Evolutionary conservation across 768 basidiomycete genomes (phyloP).

Genomic region (Rhodotorula taiwanensis): DNA sequence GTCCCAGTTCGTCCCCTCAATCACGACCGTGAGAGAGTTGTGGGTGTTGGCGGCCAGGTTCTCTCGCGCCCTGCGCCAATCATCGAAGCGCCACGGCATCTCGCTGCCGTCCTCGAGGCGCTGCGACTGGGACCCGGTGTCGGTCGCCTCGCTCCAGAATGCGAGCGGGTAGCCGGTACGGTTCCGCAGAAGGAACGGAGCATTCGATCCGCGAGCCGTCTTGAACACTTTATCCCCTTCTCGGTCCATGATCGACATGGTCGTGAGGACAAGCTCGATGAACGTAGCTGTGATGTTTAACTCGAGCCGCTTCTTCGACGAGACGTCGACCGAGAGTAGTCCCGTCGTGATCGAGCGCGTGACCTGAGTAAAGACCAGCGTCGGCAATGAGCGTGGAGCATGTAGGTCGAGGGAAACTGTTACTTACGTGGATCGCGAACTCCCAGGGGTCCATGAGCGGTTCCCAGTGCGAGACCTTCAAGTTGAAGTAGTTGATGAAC

Average conservation of each 20-base stretch:
- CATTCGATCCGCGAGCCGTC: conserved; percentile 75
- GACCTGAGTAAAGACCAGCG: background rate
- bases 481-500: conserved; percentile 90
- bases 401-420: too few relatives aligned
- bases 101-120: conserved; percentile 62
- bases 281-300: conserved; percentile 86
- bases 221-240: conserved; percentile 66
- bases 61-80: conserved; percentile 88
- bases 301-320: conserved; percentile 75
- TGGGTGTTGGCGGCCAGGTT: conserved; percentile 56
- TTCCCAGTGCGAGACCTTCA: conserved; percentile 97
- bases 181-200: conserved; percentile 88
- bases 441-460: conserved; percentile 96
- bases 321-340: conserved; percentile 54
- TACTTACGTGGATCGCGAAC: conserved; percentile 61
- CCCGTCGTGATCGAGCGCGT: conserved; percentile 34
- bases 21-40: conserved; percentile 77
- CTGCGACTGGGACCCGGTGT: conserved; percentile 34
- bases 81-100: conserved; percentile 93
- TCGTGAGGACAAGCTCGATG: conserved; percentile 71
- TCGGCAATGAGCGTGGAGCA: too few relatives aligned
- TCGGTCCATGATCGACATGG: conserved; percentile 63
- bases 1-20: conserved; percentile 83
- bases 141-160: conserved; percentile 76
- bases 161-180: conserved; percentile 77